Evolutionary conservation across 2,329 filamentous ascomycete genomes (phyloP).

Genomic region (Endothia cerciana): DNA sequence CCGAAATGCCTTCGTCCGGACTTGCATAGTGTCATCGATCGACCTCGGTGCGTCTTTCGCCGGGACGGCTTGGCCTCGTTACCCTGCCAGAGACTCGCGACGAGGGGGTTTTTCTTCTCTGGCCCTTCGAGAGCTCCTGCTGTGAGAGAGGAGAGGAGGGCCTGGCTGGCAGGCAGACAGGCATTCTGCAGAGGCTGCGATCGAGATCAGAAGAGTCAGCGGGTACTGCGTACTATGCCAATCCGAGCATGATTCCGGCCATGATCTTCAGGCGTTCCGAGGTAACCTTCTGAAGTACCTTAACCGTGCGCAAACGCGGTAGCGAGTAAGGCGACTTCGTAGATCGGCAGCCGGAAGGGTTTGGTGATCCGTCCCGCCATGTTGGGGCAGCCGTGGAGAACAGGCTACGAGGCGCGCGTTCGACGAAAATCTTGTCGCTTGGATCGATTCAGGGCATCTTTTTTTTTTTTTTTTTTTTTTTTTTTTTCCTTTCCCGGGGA

Average conservation of each 20-base stretch:
- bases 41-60: too few species aligned
- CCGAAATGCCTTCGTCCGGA: neutral
- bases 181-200: neutral
- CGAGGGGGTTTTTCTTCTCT: neutral
- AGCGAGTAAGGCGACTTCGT: slow-evolving; percentile 6
- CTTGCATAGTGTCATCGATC: neutral
- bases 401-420: neutral
- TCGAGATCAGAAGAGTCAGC: neutral
- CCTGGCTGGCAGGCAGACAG: neutral
- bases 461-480: neutral
- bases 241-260: neutral
- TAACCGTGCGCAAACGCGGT: neutral
- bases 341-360: slow-evolving; percentile 10
- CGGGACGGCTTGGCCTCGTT: neutral
- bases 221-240: neutral
- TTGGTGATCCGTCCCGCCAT: slow-evolving; percentile 23
- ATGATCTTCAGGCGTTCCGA: neutral
- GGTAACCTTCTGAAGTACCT: neutral
- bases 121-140: too few species aligned
- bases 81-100: neutral
- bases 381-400: slow-evolving; percentile 10
- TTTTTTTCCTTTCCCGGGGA: neutral
- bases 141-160: neutral
- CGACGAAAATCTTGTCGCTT: neutral
- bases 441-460: neutral